phyloP scores from a whole-genome alignment of 163 green algal species.

The Prototheca cutis region DNA sequence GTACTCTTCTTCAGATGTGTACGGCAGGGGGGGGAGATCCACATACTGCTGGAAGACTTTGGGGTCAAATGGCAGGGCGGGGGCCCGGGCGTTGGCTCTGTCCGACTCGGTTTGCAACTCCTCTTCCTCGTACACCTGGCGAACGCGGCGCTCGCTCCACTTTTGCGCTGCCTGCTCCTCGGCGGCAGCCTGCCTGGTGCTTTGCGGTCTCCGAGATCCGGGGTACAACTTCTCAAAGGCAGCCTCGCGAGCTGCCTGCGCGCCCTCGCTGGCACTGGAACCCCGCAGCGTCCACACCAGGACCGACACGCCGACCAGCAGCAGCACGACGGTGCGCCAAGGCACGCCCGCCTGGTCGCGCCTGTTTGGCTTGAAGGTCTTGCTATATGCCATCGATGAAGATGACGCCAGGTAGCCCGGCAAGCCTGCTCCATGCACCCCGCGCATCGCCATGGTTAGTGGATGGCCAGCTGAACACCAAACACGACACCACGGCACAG shows the following conservation, averaged over 20 bases:
- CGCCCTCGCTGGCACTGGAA: neutral
- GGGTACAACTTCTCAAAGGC: neutral
- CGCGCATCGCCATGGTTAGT: neutral
- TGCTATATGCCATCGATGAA: too few species aligned
- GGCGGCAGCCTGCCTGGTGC: too few species aligned
- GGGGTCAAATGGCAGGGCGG: neutral
- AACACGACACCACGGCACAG: too few species aligned
- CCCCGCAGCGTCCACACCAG: neutral
- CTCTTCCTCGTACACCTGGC: neutral
- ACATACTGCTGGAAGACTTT: conserved; percentile 6
- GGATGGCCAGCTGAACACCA: neutral
- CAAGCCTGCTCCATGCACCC: neutral
- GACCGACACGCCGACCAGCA: neutral
- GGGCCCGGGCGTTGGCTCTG: neutral
- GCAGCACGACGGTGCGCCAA: neutral
- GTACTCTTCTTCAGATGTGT: neutral
- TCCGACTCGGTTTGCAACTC: neutral
- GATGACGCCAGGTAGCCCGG: neutral
- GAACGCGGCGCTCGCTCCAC: neutral
- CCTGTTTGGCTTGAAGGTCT: neutral
- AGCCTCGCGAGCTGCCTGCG: neutral
- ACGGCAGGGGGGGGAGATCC: conserved; percentile 7
- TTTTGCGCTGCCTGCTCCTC: too few species aligned
- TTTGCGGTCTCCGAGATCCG: too few species aligned
- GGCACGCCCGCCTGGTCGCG: neutral